phyloP scores from a whole-genome alignment of 805 yeast species.

The Candida piceae region DNA sequence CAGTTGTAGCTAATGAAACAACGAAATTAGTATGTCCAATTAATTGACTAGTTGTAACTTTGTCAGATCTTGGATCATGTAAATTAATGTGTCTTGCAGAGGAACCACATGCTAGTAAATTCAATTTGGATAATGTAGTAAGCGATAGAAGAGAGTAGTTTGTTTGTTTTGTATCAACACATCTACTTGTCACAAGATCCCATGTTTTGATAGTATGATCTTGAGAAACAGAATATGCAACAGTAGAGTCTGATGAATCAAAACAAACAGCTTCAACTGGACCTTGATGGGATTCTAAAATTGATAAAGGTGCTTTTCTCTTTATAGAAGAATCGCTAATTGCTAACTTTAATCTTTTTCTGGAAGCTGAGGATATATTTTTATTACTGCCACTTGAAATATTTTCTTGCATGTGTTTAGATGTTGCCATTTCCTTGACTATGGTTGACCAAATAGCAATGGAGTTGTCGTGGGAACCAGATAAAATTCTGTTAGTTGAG shows the following conservation, averaged over 20 bases:
- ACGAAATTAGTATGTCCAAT: constrained; percentile 92
- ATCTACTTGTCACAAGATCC: constrained; percentile 85
- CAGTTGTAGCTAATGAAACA: constrained; percentile 68
- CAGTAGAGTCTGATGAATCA: constrained; percentile 67
- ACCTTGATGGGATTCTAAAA: constrained; percentile 74
- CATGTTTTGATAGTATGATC: constrained; percentile 95
- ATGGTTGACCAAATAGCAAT: constrained; percentile 88
- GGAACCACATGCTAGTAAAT: constrained; percentile 87
- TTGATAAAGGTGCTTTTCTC: constrained; percentile 75
- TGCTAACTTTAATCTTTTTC: constrained; percentile 82
- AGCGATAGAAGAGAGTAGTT: constrained; percentile 79
- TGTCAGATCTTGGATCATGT: constrained; percentile 82
- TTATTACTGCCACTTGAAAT: constrained; percentile 30
- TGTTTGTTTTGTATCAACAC: constrained; percentile 84
- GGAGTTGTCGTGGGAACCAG: constrained; percentile 78
- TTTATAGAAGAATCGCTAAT: constrained; percentile 68
- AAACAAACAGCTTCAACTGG: constrained; percentile 86
- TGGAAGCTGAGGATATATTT: constrained; percentile 69
- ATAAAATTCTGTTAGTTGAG: constrained; percentile 57
- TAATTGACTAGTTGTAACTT: constrained; percentile 64
- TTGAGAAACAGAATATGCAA: constrained; percentile 90
- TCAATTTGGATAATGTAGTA: constrained; percentile 57
- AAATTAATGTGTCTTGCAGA: constrained; percentile 95
- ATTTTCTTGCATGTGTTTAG: constrained; percentile 38
- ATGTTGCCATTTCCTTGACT: constrained; percentile 72